Conservation (phyloP, 345 rosid genomes). For the Mallotus nudiflorus region DNA sequence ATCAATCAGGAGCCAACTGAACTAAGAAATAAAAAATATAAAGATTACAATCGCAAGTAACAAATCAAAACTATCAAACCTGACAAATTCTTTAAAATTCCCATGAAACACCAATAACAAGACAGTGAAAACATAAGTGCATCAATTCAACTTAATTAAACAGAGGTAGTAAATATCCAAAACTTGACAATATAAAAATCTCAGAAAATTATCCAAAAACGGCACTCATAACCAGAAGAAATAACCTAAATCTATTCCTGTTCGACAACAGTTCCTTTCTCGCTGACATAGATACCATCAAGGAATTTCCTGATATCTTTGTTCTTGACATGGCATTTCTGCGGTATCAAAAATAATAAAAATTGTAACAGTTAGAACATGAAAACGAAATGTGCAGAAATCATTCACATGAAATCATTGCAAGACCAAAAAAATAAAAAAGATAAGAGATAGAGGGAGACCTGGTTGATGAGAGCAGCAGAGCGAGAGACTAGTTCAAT, state of each 20-base stretch:
- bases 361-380: not conserved
- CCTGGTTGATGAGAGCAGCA: conserved; percentile 6
- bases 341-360: not conserved
- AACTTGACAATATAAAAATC: too few species aligned
- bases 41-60: too few species aligned
- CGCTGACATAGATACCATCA: conserved; percentile 10
- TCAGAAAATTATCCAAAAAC: too few species aligned
- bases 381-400: not conserved
- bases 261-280: not conserved
- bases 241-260: not conserved
- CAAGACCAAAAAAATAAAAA: not conserved
- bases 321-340: conserved; percentile 13
- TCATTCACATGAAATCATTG: not conserved
- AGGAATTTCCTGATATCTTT: conserved; percentile 11
- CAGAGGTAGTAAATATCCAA: too few species aligned
- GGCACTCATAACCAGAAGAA: too few species aligned
- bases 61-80: too few species aligned
- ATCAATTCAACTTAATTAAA: too few species aligned
- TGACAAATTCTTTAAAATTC: too few species aligned
- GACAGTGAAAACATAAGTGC: too few species aligned
- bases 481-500: conserved; percentile 8
- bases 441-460: not conserved
- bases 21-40: too few species aligned
- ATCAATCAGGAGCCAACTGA: too few species aligned
- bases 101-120: too few species aligned